Percentiles rank a stretch among this genome's conserved stretches.
Evolutionary conservation across 768 basidiomycete species (phyloP).

Genomic region (Tylopilus sp.): DNA sequence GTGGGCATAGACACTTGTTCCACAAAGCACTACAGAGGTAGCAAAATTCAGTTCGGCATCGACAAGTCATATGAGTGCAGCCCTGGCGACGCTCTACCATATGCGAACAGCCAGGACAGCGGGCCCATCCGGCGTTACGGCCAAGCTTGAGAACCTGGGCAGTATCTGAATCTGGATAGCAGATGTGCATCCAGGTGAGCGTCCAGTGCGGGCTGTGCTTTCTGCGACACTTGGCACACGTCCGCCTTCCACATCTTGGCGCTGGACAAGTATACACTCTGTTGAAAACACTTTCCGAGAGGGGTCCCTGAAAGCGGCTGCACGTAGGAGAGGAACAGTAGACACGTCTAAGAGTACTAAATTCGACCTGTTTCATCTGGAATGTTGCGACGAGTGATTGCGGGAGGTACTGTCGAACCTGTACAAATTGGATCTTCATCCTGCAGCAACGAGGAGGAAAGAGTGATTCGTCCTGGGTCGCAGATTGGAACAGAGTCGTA

Average conservation of each 20-base stretch:
- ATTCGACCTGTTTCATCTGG: neutral
- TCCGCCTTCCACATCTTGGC: neutral
- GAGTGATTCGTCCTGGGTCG: constrained; percentile 37
- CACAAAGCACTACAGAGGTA: constrained; percentile 52
- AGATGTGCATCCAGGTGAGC: neutral
- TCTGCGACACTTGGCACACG: neutral
- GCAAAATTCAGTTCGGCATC: constrained; percentile 39
- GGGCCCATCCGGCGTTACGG: neutral
- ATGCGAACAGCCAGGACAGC: neutral
- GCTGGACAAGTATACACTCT: neutral
- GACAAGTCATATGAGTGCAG: constrained; percentile 37
- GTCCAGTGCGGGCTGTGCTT: neutral
- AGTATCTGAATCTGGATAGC: neutral
- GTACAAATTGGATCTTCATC: constrained; percentile 26
- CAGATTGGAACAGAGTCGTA: constrained; percentile 32
- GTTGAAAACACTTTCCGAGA: neutral
- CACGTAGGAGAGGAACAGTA: neutral
- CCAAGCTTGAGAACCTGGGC: neutral
- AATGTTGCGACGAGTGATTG: neutral
- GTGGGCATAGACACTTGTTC: constrained; percentile 63
- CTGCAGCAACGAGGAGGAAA: constrained; percentile 41
- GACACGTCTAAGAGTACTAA: neutral
- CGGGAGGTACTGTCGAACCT: constrained; percentile 12
- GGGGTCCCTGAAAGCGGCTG: neutral
- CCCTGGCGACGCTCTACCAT: neutral